A percentile compares a stretch with the other conserved stretches of the same genome.
Conservation (phyloP, 257 asterid species). For the Lavandula angustifolia region DNA sequence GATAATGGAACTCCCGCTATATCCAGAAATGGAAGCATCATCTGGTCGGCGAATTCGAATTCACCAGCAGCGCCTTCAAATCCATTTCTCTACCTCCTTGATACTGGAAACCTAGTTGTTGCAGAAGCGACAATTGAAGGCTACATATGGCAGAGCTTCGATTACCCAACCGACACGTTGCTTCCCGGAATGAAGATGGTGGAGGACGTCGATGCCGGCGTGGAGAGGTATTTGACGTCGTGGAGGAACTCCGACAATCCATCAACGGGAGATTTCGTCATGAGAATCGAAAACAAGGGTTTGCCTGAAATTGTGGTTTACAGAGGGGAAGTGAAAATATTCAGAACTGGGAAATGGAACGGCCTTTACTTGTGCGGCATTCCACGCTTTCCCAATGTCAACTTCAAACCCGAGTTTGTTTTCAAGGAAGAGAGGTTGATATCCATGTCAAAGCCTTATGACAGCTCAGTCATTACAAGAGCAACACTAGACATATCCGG, state of each 20-base stretch:
- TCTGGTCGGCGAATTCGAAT: neutral
- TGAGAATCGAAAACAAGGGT: conserved; percentile 11
- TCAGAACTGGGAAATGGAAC: conserved; percentile 37
- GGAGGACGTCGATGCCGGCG: conserved; percentile 3
- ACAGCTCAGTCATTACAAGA: conserved; percentile 16
- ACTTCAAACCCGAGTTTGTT: neutral
- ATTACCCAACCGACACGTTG: conserved; percentile 25
- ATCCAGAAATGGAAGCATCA: neutral
- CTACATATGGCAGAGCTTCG: conserved; percentile 41
- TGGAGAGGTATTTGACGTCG: neutral
- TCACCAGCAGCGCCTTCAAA: neutral
- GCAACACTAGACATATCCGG: conserved; percentile 22
- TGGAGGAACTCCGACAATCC: conserved; percentile 20
- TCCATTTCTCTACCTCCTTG: neutral
- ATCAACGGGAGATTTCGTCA: conserved; percentile 11
- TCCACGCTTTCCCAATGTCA: neutral
- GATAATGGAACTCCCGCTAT: neutral
- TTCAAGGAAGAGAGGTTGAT: conserved; percentile 3
- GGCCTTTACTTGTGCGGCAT: conserved; percentile 30
- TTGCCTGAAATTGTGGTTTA: conserved; percentile 7
- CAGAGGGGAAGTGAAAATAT: neutral
- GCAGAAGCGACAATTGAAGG: neutral
- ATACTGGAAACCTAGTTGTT: conserved; percentile 36
- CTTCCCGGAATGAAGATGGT: neutral
- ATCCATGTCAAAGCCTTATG: neutral